These are phyloP conservation scores for Starmerella scarabaei DNA, from an alignment of 805 yeast species.

Conservation along the genomic window DNA sequence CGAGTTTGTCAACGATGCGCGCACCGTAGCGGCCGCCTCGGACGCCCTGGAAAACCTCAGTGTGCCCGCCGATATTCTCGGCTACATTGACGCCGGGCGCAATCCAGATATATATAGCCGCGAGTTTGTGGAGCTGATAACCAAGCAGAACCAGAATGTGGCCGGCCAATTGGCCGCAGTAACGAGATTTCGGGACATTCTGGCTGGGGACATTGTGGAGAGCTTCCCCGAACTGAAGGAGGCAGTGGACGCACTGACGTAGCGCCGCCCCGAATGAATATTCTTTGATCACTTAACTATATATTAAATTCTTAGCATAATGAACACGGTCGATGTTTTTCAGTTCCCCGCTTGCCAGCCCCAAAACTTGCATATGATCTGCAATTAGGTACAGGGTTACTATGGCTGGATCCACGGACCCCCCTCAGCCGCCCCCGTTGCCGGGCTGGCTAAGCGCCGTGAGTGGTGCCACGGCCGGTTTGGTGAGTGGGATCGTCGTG, in stretches of 20 bases:
- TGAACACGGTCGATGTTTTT: too few species aligned
- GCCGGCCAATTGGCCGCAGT: slow-evolving; percentile 73
- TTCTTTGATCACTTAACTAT: too few species aligned
- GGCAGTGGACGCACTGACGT: too few species aligned
- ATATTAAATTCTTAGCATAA: too few species aligned
- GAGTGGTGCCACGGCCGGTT: slow-evolving; percentile 91
- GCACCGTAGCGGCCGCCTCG: slow-evolving; percentile 10
- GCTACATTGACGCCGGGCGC: slow-evolving; percentile 89
- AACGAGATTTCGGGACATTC: slow-evolving; percentile 42
- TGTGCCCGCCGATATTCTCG: slow-evolving; percentile 67
- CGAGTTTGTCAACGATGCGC: slow-evolving; percentile 17
- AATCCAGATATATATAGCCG: slow-evolving; percentile 95
- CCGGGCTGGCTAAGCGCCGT: slow-evolving; percentile 44
- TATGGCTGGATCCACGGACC: too few species aligned
- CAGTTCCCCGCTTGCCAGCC: too few species aligned
- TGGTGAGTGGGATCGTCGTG: slow-evolving; percentile 73
- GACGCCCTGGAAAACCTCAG: slow-evolving; percentile 11
- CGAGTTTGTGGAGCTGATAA: slow-evolving; percentile 90
- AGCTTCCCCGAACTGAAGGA: slow-evolving; percentile 80
- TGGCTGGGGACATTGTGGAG: slow-evolving; percentile 54
- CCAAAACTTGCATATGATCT: too few species aligned
- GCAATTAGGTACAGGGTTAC: too few species aligned
- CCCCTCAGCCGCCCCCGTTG: too few species aligned
- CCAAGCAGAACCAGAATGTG: slow-evolving; percentile 73
- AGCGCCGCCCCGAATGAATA: too few species aligned